Percentiles rank a stretch among this genome's conserved stretches.
These are phyloP conservation scores for Ceratopteris richardii DNA, from an alignment of 75 land plant genomes.

Conservation along the genomic window DNA sequence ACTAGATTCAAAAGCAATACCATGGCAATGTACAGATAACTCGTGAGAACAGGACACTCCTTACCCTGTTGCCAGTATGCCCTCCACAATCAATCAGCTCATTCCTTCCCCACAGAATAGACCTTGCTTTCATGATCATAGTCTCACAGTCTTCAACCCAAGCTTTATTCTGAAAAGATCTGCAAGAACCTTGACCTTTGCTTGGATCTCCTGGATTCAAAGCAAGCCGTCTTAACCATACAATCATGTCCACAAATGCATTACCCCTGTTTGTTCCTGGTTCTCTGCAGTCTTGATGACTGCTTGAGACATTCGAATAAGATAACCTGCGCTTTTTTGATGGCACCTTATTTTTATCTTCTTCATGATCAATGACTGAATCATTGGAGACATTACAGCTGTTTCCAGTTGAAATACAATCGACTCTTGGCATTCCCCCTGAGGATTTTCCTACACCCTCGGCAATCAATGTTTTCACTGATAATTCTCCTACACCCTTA, in stretches of 20 bases:
- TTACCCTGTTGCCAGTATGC: background rate
- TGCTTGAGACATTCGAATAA: background rate
- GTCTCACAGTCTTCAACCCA: slow-evolving; percentile 22
- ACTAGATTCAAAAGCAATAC: too few species aligned
- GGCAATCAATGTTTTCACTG: too few species aligned
- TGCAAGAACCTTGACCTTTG: slow-evolving; percentile 16
- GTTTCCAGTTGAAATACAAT: slow-evolving; percentile 2
- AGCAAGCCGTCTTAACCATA: slow-evolving; percentile 49
- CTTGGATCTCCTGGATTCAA: slow-evolving; percentile 34
- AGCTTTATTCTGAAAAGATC: slow-evolving; percentile 24
- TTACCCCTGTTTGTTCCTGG: slow-evolving; percentile 20
- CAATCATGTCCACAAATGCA: slow-evolving; percentile 29
- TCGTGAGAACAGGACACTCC: too few species aligned
- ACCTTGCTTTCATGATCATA: slow-evolving; percentile 28
- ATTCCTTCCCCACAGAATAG: slow-evolving; percentile 17
- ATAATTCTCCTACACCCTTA: too few species aligned
- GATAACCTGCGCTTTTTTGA: slow-evolving; percentile 5
- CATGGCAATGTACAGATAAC: too few species aligned
- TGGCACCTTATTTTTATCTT: background rate
- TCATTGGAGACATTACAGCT: background rate
- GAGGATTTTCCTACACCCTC: slow-evolving; percentile 12
- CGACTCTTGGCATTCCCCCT: slow-evolving; percentile 4
- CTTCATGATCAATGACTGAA: background rate
- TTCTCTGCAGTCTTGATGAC: background rate
- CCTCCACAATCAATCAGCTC: slow-evolving; percentile 3